Base-by-base conservation (phyloP, 805 yeast genomes). In the Candida nitratophila region DNA sequence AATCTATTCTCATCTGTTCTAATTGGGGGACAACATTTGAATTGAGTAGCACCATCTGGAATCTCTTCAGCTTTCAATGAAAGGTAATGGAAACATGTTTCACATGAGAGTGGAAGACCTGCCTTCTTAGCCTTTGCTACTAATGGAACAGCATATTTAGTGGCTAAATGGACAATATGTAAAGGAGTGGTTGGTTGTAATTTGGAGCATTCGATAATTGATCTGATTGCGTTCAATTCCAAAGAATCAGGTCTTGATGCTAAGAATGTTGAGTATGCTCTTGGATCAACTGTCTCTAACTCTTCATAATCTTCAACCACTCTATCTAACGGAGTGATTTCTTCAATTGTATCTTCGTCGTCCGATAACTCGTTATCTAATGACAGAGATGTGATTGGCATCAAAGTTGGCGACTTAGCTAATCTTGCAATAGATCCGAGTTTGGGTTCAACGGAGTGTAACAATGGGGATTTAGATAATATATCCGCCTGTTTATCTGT, bases 1-100 rank as follows among this genome's bases (percentile, higher is more conserved):
- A 71, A 63, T 51, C 93, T 73, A 62, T 91, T 91, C 37, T 73
- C 71, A 49, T 83, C 81, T 1, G 84, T 69, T 48, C 98, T 71
- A 51, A 90, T 90, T 2, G 98, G 98, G 1, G 98, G 98, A 61
- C 96, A 91, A 59, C 96, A 91, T 64, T 90, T 90, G 73, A 75
- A 87, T 56, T 83, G 86, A 4, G 96, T 90, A 14, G 83, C 79
- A 42, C 86, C 78, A 53, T 80, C 75, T 17, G 88, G 81, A 44
- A 90, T 87, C 21, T 71, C 70, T 57, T 90, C 96, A 3, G 96
- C 86, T 3, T 74, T 71, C 37, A 90, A 70, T 2, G 91, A 75
- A 43, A 90, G 69, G 62, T 90, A 90, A 61, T 90, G 98, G 76
- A 89, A 90, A 62, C 98, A 90, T 0, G 98, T 91, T 61, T 90